Percentiles rank a stretch among this genome's conserved stretches.
phyloP scores from a whole-genome alignment of 2,329 filamentous ascomycete genomes.

The Diaporthe velutina region DNA sequence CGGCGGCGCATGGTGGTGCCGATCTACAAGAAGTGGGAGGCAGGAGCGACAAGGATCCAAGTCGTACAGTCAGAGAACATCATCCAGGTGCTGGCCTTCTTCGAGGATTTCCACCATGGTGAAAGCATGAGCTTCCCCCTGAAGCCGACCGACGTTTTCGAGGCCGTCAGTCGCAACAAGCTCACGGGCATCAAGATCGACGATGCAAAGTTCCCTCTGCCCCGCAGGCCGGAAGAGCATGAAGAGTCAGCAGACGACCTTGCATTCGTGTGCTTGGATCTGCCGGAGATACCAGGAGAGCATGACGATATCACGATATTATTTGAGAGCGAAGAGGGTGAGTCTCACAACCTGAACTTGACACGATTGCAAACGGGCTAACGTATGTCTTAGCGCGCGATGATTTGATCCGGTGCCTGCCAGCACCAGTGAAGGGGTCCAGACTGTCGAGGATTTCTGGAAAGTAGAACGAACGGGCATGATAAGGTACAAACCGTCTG shows the following conservation, averaged over 20 bases:
- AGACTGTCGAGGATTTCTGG: conserved; percentile 50
- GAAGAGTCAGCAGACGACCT: conserved; percentile 67
- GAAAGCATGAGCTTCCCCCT: conserved; percentile 91
- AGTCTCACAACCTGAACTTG: conserved; percentile 50
- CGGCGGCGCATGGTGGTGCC: conserved; percentile 90
- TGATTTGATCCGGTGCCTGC: conserved; percentile 63
- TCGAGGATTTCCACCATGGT: conserved; percentile 88
- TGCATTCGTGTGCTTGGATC: conserved; percentile 86
- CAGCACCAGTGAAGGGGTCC: conserved; percentile 68
- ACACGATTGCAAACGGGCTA: conserved; percentile 37
- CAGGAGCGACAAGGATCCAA: conserved; percentile 83
- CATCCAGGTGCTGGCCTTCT: conserved; percentile 85
- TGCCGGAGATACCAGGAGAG: conserved; percentile 90
- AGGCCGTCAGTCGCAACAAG: conserved; percentile 72
- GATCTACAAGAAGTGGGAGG: conserved; percentile 95
- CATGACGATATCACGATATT: conserved; percentile 91
- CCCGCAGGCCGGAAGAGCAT: conserved; percentile 66
- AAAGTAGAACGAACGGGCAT: conserved; percentile 40
- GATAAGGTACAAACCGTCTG: background rate
- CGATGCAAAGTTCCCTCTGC: conserved; percentile 91
- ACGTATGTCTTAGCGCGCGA: conserved; percentile 63
- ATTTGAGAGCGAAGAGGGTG: conserved; percentile 85
- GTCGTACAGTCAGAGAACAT: conserved; percentile 82
- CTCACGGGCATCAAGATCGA: conserved; percentile 84
- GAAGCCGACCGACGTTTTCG: conserved; percentile 86